Evolutionary conservation across 1,284 basidiomycete species (phyloP), one percentile per base, ranked within the genome.

Genomic region (Leccinum fallax): DNA sequence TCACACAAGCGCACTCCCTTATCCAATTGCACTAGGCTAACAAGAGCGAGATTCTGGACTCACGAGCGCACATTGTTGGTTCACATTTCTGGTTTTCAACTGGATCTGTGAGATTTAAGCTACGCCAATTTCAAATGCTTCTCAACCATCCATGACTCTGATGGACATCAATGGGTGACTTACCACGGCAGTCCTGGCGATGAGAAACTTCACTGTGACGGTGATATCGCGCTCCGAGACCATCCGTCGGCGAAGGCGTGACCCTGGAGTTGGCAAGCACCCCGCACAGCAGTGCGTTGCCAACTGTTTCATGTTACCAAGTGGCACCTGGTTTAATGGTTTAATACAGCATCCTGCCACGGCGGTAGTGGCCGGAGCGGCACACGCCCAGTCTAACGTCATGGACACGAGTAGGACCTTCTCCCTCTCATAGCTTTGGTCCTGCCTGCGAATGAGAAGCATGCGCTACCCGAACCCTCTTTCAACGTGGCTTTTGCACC

Each of bases 61-160:
- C 13, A 24, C 21, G 21, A 48, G 46, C 21, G 21, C 21, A 21
- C 7, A 8, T 48, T 24, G 7, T 24, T 48, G 46, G 46, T 21
- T 48, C 19, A 21, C 21, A 24, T 24, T 4, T 48, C 21, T 24
- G 48, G 48, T 24, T 76, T 93, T 48, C 93, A 57, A 94, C 86
- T 0, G 91, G 88, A 76, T 94, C 92, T 34, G 86, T 85, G 6
- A 93, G 78, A 15, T 87, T 86, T 43, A 93, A 72, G 3, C 91
- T 91, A 49, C 81, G 82, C 89, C 89, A 93, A 57, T 83, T 81
- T 34, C 51, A 52, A 52, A 81, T 78, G 55, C 76, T 79, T 65
- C 80, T 81, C 57, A 83, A 66, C 57, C 16, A 40, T 40, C 83
- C 43, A 8, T 11, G 38, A 40, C 6, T 40, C 38, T 40, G 38